Percentiles rank a stretch among this genome's conserved stretches.
These are phyloP conservation scores for Thalassiosira pacifica DNA, from an alignment of 352 stramenopile genomes.

Conservation along the genomic window DNA sequence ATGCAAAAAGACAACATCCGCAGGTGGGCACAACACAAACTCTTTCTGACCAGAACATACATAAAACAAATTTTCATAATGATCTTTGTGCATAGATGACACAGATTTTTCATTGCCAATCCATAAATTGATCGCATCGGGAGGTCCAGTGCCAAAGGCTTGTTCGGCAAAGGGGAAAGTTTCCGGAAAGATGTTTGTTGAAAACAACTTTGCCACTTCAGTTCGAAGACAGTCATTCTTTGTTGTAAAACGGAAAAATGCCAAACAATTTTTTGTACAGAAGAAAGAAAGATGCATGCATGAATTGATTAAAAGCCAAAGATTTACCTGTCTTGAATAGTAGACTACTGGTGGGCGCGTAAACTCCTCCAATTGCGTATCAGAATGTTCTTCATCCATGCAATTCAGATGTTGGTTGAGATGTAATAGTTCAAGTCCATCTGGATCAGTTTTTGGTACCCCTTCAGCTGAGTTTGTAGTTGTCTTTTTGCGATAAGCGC, in stretches of 20 bases:
- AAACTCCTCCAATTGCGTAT: slow-evolving; percentile 5
- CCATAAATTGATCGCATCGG: slow-evolving; percentile 96
- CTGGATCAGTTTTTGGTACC: slow-evolving; percentile 25
- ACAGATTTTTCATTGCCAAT: slow-evolving; percentile 95
- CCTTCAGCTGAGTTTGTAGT: slow-evolving; percentile 3
- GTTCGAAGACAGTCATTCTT: slow-evolving; percentile 87
- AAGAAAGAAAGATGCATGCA: neutral
- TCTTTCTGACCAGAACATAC: slow-evolving; percentile 95
- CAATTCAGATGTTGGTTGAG: neutral
- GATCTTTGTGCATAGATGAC: slow-evolving; percentile 97
- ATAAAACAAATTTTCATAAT: slow-evolving; percentile 99
- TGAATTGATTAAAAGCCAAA: neutral
- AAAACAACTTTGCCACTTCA: slow-evolving; percentile 71
- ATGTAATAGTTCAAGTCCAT: slow-evolving; percentile 32
- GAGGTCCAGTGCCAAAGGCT: slow-evolving; percentile 77
- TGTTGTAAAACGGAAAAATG: neutral
- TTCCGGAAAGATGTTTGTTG: slow-evolving; percentile 56
- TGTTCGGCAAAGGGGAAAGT: slow-evolving; percentile 79
- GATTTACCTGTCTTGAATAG: slow-evolving; percentile 61
- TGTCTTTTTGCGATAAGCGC: slow-evolving; percentile 12
- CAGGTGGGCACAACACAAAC: slow-evolving; percentile 92
- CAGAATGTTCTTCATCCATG: neutral
- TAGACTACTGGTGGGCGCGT: slow-evolving; percentile 39
- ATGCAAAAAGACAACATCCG: slow-evolving; percentile 91
- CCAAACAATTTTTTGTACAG: neutral